These are phyloP conservation scores for Coemansia sp. DNA, from an alignment of 192 early-diverging fungal species.

Conservation along the genomic window DNA sequence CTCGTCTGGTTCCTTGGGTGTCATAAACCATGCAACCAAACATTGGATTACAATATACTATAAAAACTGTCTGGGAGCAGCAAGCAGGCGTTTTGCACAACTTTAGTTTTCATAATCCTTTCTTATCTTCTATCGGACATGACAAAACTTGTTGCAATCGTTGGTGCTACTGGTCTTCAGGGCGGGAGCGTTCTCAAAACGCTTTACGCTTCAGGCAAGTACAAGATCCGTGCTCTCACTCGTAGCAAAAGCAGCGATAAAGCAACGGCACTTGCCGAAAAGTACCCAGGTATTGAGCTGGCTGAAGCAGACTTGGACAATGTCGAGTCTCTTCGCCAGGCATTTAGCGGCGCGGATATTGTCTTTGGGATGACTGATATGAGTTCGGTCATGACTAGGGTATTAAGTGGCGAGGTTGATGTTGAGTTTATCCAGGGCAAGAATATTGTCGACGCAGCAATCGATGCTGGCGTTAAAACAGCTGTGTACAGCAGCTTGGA, in stretches of 20 bases:
- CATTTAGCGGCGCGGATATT: constrained; percentile 11
- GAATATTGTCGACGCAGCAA: constrained; percentile 31
- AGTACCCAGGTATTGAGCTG: constrained; percentile 25
- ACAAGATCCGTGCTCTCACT: constrained; percentile 26
- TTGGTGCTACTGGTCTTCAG: constrained; percentile 36
- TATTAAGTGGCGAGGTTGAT: constrained; percentile 6
- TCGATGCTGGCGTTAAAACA: constrained; percentile 6
- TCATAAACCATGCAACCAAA: no score
- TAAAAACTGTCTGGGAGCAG: no score
- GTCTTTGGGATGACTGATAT: constrained; percentile 31
- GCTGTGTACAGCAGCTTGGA: constrained; percentile 27
- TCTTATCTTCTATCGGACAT: no score
- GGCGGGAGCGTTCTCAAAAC: constrained; percentile 34
- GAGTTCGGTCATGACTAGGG: not conserved
- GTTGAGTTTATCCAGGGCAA: constrained; percentile 36
- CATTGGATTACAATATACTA: no score
- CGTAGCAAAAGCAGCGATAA: constrained; percentile 7
- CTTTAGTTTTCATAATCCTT: not conserved
- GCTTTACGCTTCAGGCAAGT: constrained; percentile 15
- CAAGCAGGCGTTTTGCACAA: no score
- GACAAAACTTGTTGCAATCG: constrained; percentile 19
- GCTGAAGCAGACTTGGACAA: constrained; percentile 23
- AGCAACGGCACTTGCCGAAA: not conserved
- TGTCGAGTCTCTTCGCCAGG: constrained; percentile 10
- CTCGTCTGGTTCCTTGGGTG: no score